Percentiles rank a stretch among this genome's conserved stretches.
Conservation (phyloP, 2,329 filamentous ascomycete genomes). For the Alternaria burnsii region DNA sequence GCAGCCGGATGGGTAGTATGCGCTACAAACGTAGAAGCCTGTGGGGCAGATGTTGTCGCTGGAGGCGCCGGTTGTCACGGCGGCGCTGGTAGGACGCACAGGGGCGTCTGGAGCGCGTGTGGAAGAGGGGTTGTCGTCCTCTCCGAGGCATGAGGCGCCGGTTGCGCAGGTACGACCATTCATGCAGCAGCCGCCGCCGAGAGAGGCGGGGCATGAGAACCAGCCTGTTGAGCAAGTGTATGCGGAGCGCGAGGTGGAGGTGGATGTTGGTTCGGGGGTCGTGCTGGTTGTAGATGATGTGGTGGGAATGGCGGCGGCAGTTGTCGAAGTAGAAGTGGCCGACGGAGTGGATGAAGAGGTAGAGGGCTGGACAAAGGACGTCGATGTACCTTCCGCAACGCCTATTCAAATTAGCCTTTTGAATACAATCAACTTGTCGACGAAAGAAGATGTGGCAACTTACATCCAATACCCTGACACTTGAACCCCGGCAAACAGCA, state of each 20-base stretch:
- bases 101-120: constrained; percentile 52
- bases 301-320: constrained; percentile 51
- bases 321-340: constrained; percentile 42
- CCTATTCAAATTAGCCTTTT: constrained; percentile 27
- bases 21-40: constrained; percentile 90
- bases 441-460: constrained; percentile 43
- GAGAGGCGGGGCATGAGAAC: constrained; percentile 55
- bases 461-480: constrained; percentile 76
- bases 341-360: constrained; percentile 16
- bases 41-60: constrained; percentile 74
- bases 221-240: constrained; percentile 56
- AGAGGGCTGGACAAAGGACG: constrained; percentile 37
- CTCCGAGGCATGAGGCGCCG: constrained; percentile 49
- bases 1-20: constrained; percentile 82
- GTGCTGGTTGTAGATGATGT: constrained; percentile 24
- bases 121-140: constrained; percentile 39
- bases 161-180: constrained; percentile 56
- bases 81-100: constrained; percentile 54
- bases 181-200: constrained; percentile 61
- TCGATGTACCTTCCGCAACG: constrained; percentile 41
- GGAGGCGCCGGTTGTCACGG: constrained; percentile 60
- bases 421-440: rapidly evolving
- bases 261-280: constrained; percentile 15
- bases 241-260: constrained; percentile 21
- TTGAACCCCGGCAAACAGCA: constrained; percentile 78